Conservation (phyloP, 805 yeast species). For the Hanseniaspora thailandica region DNA sequence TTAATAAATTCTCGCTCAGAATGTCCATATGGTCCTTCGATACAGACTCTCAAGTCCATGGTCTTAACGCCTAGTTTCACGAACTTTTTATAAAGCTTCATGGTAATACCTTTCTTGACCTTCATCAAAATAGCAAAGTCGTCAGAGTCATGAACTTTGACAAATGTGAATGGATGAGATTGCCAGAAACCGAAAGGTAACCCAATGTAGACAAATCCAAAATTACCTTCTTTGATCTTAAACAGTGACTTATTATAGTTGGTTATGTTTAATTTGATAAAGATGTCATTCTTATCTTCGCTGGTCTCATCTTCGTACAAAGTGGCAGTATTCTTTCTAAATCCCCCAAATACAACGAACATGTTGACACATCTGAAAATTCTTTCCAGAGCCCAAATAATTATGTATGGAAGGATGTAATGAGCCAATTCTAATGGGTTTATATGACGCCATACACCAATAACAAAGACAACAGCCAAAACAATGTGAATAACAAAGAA, state of each 20-base stretch:
- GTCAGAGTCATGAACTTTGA: background rate
- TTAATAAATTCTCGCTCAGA: background rate
- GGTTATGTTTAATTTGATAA: slow-evolving; percentile 3
- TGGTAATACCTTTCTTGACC: slow-evolving; percentile 14
- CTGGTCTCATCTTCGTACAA: background rate
- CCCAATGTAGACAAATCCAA: slow-evolving; percentile 10
- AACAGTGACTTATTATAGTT: slow-evolving; percentile 12
- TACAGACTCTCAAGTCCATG: background rate
- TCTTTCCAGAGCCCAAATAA: slow-evolving; percentile 61
- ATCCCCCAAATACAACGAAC: slow-evolving; percentile 14
- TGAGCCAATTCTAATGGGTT: slow-evolving; percentile 37
- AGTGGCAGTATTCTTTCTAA: slow-evolving; percentile 2
- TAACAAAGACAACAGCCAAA: slow-evolving; percentile 33
- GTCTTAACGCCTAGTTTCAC: background rate
- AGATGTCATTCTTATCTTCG: background rate
- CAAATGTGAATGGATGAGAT: slow-evolving; percentile 14
- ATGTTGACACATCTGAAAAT: slow-evolving; percentile 43
- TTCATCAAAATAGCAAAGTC: slow-evolving; percentile 1
- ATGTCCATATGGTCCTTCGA: slow-evolving; percentile 15
- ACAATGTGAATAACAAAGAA: slow-evolving; percentile 34
- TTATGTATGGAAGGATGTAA: slow-evolving; percentile 40
- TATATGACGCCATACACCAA: slow-evolving; percentile 36
- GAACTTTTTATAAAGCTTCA: background rate
- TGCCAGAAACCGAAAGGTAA: slow-evolving; percentile 12
- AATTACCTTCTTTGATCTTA: slow-evolving; percentile 8